Percentiles rank a stretch among this genome's conserved stretches.
Evolutionary conservation across 345 rosid species (phyloP).

Genomic region (Firmiana major): DNA sequence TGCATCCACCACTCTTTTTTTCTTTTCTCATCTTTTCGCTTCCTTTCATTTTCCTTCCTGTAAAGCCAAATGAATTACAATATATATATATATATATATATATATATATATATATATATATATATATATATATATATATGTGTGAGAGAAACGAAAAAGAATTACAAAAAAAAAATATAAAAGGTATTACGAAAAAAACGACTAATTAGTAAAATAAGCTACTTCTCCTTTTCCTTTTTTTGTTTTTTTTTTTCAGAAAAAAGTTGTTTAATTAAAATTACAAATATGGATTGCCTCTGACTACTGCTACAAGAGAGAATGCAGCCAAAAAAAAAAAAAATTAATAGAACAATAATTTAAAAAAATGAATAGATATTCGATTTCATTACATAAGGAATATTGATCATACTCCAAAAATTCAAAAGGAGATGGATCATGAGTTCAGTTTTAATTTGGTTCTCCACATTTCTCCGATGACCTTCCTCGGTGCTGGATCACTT

Average conservation of each 20-base stretch:
- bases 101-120: too few relatives aligned
- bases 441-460: constrained; percentile 73
- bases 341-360: not conserved
- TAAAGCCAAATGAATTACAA: too few relatives aligned
- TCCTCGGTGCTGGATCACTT: constrained; percentile 72
- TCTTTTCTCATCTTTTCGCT: too few relatives aligned
- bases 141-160: too few relatives aligned
- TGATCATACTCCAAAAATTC: constrained; percentile 11
- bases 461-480: constrained; percentile 87
- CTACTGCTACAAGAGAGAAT: not conserved
- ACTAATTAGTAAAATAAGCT: not conserved
- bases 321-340: not conserved
- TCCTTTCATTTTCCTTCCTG: too few relatives aligned
- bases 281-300: not conserved
- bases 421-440: constrained; percentile 22
- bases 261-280: not conserved
- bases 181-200: too few relatives aligned
- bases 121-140: too few relatives aligned
- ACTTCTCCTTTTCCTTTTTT: too few relatives aligned
- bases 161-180: too few relatives aligned
- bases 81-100: too few relatives aligned
- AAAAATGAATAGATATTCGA: not conserved
- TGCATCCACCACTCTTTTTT: too few relatives aligned
- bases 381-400: constrained; percentile 6
- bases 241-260: not conserved